These are phyloP conservation scores for Raddia distichophylla DNA, from an alignment of 176 grass and related monocot species.

Conservation along the genomic window DNA sequence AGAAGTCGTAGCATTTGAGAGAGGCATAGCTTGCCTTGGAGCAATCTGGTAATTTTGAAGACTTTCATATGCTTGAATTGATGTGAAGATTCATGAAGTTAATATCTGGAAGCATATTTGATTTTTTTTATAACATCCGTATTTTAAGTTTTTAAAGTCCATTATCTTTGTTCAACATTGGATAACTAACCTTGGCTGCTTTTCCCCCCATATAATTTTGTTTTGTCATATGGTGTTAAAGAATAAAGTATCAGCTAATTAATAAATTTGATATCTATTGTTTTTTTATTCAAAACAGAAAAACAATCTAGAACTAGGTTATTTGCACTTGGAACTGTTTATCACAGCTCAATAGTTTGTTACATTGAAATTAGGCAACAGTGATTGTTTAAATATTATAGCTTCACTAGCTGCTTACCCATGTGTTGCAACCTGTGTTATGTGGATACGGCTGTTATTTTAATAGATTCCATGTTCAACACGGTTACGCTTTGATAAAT, in stretches of 20 bases:
- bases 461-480: too few relatives aligned
- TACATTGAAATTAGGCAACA: not conserved
- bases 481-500: too few relatives aligned
- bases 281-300: not conserved
- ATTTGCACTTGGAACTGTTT: not conserved
- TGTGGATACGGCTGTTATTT: too few relatives aligned
- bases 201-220: not conserved
- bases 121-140: slow-evolving; percentile 17
- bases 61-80: not conserved
- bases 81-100: not conserved
- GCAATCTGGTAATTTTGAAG: not conserved
- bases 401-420: not conserved
- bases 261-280: not conserved
- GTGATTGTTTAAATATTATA: not conserved
- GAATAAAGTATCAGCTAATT: not conserved
- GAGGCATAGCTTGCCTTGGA: not conserved
- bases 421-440: too few relatives aligned
- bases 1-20: not conserved
- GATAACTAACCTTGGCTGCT: not conserved
- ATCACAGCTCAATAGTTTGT: slow-evolving; percentile 6
- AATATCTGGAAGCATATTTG: not conserved
- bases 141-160: not conserved
- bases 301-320: not conserved
- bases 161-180: not conserved
- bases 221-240: not conserved